Conservation (phyloP, 148 eudicot species). For the Silene conica region DNA sequence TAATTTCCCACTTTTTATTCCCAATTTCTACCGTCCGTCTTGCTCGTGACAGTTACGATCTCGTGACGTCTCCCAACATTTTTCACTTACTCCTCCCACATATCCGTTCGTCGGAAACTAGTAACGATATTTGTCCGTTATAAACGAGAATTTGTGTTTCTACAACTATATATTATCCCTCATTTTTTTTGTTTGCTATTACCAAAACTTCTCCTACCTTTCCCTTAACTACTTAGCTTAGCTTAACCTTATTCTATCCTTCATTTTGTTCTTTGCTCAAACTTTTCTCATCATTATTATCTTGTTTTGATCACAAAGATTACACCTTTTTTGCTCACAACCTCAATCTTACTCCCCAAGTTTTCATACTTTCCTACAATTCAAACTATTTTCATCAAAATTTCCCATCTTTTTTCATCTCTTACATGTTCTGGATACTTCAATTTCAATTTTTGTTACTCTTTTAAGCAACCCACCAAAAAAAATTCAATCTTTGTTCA, state of each 20-base stretch:
- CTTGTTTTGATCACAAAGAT: conserved; percentile 46
- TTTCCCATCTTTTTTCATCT: conserved; percentile 10
- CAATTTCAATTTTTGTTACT: background rate
- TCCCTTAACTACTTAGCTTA: background rate
- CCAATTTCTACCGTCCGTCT: too few relatives aligned
- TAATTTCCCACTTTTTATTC: background rate
- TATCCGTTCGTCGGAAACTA: too few relatives aligned
- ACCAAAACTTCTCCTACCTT: conserved; percentile 20
- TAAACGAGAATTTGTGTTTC: too few relatives aligned
- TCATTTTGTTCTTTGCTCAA: conserved; percentile 19
- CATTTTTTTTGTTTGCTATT: conserved; percentile 23
- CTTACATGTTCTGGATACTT: conserved; percentile 7
- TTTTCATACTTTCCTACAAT: conserved; percentile 13
- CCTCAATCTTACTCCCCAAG: too few relatives aligned
- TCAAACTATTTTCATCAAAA: background rate
- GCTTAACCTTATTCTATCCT: conserved; percentile 12
- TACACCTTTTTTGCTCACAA: conserved; percentile 27
- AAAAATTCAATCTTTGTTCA: background rate
- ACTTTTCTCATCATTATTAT: conserved; percentile 16
- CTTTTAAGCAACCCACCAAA: background rate
- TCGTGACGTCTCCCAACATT: too few relatives aligned
- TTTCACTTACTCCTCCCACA: too few relatives aligned
- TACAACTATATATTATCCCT: conserved; percentile 15
- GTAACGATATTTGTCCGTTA: too few relatives aligned
- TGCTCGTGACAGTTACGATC: too few relatives aligned